These are phyloP conservation scores for Ophiostoma ulmi DNA, from an alignment of 2,329 filamentous ascomycete species.

Conservation along the genomic window DNA sequence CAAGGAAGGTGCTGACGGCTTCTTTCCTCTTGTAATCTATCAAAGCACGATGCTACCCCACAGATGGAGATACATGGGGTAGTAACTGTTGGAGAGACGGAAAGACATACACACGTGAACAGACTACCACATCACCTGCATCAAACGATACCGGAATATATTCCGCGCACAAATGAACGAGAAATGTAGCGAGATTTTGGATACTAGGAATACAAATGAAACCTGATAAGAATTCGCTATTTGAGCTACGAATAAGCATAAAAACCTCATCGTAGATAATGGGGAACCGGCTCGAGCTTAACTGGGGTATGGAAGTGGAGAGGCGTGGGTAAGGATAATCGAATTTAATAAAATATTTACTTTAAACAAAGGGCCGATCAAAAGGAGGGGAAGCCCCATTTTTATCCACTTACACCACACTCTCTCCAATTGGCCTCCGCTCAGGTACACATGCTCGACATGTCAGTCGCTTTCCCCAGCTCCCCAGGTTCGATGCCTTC, in stretches of 20 bases:
- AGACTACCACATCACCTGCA: not conserved
- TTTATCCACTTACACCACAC: conserved; percentile 18
- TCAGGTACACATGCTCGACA: not conserved
- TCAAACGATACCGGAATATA: no score
- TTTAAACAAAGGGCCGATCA: conserved; percentile 20
- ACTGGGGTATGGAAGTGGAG: conserved; percentile 7
- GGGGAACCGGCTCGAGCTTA: not conserved
- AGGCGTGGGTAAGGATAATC: not conserved
- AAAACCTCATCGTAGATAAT: not conserved
- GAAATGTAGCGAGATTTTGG: not conserved
- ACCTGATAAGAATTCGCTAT: no score
- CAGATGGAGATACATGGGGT: not conserved
- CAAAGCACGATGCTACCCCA: not conserved
- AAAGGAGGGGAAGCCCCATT: conserved; percentile 9
- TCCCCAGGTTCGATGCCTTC: not conserved
- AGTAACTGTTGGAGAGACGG: not conserved
- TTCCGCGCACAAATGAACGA: not conserved
- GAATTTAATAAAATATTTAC: conserved; percentile 4
- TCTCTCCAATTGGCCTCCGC: not conserved
- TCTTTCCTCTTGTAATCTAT: not conserved
- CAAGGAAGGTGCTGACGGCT: not conserved
- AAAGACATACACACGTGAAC: not conserved
- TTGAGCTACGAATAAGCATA: not conserved
- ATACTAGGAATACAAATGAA: no score
- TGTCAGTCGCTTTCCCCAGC: not conserved